Percentiles rank a stretch among this genome's conserved stretches.
Conservation (phyloP, 805 yeast genomes). For the Ogataea degrootiae region DNA sequence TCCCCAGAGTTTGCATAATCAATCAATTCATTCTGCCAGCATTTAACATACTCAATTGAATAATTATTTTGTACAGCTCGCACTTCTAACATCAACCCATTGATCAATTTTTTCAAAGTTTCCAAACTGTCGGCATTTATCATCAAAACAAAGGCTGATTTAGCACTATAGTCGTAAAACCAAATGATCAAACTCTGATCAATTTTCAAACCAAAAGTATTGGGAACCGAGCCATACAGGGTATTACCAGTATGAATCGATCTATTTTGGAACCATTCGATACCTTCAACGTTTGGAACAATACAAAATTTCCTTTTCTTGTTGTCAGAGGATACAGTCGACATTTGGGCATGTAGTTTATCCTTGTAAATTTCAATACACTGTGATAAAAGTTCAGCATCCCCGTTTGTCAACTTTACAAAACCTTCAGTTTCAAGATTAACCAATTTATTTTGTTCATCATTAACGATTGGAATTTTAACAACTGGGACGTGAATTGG, state of each 20-base stretch:
- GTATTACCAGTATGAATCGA: slow-evolving; percentile 18
- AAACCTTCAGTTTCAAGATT: not conserved
- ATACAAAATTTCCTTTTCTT: slow-evolving; percentile 25
- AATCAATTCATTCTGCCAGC: slow-evolving; percentile 25
- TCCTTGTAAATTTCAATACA: slow-evolving; percentile 7
- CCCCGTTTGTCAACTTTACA: not conserved
- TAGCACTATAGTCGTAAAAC: slow-evolving; percentile 32
- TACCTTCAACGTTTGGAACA: slow-evolving; percentile 31
- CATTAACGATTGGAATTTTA: slow-evolving; percentile 8
- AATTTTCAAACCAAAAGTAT: slow-evolving; percentile 2
- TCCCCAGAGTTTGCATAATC: slow-evolving; percentile 3
- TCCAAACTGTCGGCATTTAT: slow-evolving; percentile 12
- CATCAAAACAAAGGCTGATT: slow-evolving; percentile 14
- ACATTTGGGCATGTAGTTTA: slow-evolving; percentile 2
- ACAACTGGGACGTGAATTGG: slow-evolving; percentile 18
- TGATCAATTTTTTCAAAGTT: slow-evolving; percentile 10
- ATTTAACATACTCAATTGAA: slow-evolving; percentile 10
- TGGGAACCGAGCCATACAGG: slow-evolving; percentile 3
- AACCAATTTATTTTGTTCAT: too few relatives aligned
- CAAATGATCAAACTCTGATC: slow-evolving; percentile 36
- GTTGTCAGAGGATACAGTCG: not conserved
- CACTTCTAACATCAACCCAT: slow-evolving; percentile 9
- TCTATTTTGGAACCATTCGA: slow-evolving; percentile 41
- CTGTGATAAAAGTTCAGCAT: not conserved
- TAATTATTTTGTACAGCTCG: not conserved